Conservation (phyloP, 208 protist genomes). For the Phytomonas francai region DNA sequence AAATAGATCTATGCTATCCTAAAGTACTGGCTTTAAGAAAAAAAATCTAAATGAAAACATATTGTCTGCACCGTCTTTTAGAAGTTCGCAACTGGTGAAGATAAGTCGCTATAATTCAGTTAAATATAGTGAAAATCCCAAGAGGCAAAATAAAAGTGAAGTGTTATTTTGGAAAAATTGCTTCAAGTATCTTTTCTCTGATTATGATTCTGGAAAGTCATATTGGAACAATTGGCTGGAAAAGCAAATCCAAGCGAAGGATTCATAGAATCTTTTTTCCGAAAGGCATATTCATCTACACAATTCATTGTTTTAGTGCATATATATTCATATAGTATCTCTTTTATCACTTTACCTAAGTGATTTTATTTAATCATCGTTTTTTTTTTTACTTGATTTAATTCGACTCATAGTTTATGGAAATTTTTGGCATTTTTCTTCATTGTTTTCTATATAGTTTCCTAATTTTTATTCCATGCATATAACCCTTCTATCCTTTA, state of each 20-base stretch:
- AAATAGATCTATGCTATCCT: not conserved
- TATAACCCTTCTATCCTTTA: not conserved
- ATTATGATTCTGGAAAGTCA: not conserved
- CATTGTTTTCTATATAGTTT: slow-evolving; percentile 2
- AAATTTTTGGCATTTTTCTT: not conserved
- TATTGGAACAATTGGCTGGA: not conserved
- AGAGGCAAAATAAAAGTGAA: not conserved
- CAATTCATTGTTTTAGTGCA: slow-evolving; percentile 1
- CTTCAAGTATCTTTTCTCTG: not conserved
- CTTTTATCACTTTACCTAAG: slow-evolving; percentile 7
- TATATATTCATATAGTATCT: slow-evolving; percentile 2
- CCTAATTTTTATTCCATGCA: not conserved
- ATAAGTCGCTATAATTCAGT: not conserved
- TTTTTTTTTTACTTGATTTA: slow-evolving; percentile 7
- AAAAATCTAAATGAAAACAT: not conserved
- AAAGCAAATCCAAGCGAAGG: not conserved
- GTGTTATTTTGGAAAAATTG: not conserved
- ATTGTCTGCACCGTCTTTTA: not conserved
- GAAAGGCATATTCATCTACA: not conserved
- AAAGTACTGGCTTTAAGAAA: not conserved
- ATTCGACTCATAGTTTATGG: not conserved
- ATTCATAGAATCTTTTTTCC: not conserved
- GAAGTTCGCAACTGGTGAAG: not conserved
- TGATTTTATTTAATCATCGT: slow-evolving; percentile 3
- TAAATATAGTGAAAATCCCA: not conserved